Evolutionary conservation across 139 green algal species (phyloP).

Genomic region (Haematococcus sp.): DNA sequence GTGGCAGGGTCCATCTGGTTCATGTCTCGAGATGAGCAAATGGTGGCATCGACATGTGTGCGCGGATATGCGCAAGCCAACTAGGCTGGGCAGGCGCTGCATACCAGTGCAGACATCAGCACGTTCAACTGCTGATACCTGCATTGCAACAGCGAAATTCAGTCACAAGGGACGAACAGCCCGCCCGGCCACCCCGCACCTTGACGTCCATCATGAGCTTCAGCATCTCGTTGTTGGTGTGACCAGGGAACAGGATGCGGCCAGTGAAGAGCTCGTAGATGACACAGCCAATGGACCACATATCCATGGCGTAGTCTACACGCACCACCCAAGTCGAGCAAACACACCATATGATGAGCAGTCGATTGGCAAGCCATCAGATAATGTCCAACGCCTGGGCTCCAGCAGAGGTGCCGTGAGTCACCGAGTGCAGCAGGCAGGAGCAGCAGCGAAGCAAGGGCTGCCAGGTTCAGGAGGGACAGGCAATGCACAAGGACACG

Average conservation of each 20-base stretch:
- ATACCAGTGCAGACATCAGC: too few species aligned
- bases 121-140: not conserved
- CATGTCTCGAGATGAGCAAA: too few species aligned
- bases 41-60: too few species aligned
- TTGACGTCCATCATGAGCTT: conserved; percentile 96
- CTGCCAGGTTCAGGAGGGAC: too few species aligned
- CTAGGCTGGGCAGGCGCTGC: too few species aligned
- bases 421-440: too few species aligned
- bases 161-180: not conserved
- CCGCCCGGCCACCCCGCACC: conserved; percentile 1
- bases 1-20: not conserved
- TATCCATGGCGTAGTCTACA: conserved; percentile 89
- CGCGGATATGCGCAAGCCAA: too few species aligned
- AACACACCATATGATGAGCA: not conserved
- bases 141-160: not conserved
- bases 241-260: conserved; percentile 93
- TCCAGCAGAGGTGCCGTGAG: too few species aligned
- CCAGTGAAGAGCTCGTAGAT: conserved; percentile 98
- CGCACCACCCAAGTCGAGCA: not conserved
- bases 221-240: conserved; percentile 99
- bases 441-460: too few species aligned
- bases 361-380: not conserved
- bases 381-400: too few species aligned
- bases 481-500: too few species aligned
- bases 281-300: conserved; percentile 93